Percentiles rank a stretch among this genome's conserved stretches.
These are phyloP conservation scores for Anthostomella pinea DNA, from an alignment of 2,329 filamentous ascomycete species.

Conservation along the genomic window DNA sequence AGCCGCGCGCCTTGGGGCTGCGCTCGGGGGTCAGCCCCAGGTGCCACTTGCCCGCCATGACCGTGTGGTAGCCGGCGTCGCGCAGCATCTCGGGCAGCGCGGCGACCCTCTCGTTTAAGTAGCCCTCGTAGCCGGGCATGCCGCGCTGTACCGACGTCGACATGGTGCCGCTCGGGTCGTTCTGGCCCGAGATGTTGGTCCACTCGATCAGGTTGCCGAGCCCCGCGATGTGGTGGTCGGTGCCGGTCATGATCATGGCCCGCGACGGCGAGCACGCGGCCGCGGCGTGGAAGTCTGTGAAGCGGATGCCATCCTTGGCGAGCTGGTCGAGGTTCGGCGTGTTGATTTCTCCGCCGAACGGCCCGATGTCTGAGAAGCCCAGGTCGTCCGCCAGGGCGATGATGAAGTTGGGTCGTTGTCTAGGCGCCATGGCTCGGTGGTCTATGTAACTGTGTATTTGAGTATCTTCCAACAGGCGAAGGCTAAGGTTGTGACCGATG, in stretches of 20 bases:
- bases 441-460: neutral
- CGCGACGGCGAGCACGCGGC: conserved; percentile 63
- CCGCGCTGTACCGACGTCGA: conserved; percentile 45
- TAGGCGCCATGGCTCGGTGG: conserved; percentile 22
- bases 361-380: conserved; percentile 58
- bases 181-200: conserved; percentile 34
- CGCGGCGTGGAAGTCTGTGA: conserved; percentile 64
- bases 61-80: conserved; percentile 57
- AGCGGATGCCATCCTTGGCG: conserved; percentile 50
- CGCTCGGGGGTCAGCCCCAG: conserved; percentile 56
- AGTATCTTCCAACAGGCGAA: neutral
- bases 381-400: conserved; percentile 58
- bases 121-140: conserved; percentile 61
- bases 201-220: conserved; percentile 59
- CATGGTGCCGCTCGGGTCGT: conserved; percentile 30
- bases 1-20: conserved; percentile 54
- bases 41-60: conserved; percentile 65
- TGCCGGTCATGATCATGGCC: conserved; percentile 65
- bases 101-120: conserved; percentile 58
- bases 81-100: conserved; percentile 56
- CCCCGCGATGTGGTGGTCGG: conserved; percentile 58
- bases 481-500: too few relatives aligned
- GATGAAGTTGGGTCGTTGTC: conserved; percentile 55
- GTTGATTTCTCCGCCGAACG: conserved; percentile 59
- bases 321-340: conserved; percentile 58